Base-by-base conservation (phyloP, 2,329 filamentous ascomycete genomes). In the Pseudogymnoascus sp. region DNA sequence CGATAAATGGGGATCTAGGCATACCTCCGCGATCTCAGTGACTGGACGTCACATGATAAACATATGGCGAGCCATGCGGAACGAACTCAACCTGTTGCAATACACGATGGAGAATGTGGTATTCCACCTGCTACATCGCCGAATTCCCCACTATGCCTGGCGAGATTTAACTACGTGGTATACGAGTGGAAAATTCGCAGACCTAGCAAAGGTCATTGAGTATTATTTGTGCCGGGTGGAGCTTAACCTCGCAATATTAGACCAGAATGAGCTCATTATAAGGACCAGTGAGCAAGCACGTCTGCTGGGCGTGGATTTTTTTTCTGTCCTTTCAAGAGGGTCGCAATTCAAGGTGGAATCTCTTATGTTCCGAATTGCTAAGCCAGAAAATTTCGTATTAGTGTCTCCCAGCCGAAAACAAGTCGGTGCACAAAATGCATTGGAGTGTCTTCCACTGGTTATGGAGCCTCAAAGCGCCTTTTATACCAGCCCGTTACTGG, bases 331-430 rank as follows among this genome's bases (percentile, higher is more conserved):
- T 72, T 93, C 90, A 5, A 85, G 95, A 63, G 95, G 95, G 14
- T 98, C 93, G 0, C 95, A 99, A 73, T 98, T 96, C 83, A 99
- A 99, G 75, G 95, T 99, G 43, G 95, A 99, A 77, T 97, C 93
- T 1, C 87, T 97, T 70, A 98, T 99, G 95, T 97, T 98, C 72
- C 87, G 95, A 48, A 97, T 99, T 69, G 93, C 95, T 48, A 99
- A 99, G 74, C 93, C 95, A 0, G 95, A 99, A 75, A 96, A 95
- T 70, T 96, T 95, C 71, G 80, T 98, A 6, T 81, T 99, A 0
- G 85, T 96, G 1, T 98, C 93, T 6, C 95, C 95, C 0, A 96
- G 89, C 74, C 85, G 88, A 67, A 93, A 92, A 74, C 95, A 99
- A 74, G 93, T 98, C 1, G 93, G 93, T 2, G 85, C 88, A 25